Conservation (phyloP, 1,284 basidiomycete species). For the Moniliella sp. region DNA sequence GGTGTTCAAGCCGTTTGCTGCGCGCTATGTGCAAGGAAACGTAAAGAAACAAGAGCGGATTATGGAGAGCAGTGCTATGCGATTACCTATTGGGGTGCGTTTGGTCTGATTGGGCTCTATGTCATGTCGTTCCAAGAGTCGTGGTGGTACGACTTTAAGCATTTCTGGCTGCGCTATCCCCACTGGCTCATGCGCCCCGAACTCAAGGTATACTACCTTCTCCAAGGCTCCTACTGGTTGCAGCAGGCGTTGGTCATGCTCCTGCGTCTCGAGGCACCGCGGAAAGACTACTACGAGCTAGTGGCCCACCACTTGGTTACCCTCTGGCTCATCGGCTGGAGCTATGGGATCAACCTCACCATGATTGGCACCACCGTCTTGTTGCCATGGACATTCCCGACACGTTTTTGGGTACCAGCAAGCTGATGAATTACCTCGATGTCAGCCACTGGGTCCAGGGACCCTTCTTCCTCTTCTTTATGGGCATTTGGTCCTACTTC, state of each 20-base stretch:
- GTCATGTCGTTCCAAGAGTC: conserved; percentile 74
- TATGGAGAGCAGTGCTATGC: conserved; percentile 30
- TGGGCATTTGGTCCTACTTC: conserved; percentile 47
- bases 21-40: conserved; percentile 23
- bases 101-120: conserved; percentile 32
- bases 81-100: conserved; percentile 24
- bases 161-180: conserved; percentile 30
- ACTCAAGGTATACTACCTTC: conserved; percentile 76
- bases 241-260: conserved; percentile 76
- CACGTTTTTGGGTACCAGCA: conserved; percentile 34
- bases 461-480: conserved; percentile 18
- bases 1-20: conserved; percentile 51
- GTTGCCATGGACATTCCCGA: conserved; percentile 94
- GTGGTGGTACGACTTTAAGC: conserved; percentile 51
- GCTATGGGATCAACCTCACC: conserved; percentile 40
- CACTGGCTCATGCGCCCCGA: conserved; percentile 54
- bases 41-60: conserved; percentile 22
- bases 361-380: conserved; percentile 73
- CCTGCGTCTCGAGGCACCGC: conserved; percentile 68
- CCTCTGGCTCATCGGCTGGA: conserved; percentile 70
- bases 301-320: conserved; percentile 69
- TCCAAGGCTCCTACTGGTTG: conserved; percentile 59
- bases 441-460: conserved; percentile 14
- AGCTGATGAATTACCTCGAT: conserved; percentile 27
- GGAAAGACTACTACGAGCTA: conserved; percentile 72